Percentiles rank a stretch among this genome's conserved stretches.
These are phyloP conservation scores for Solanum ossicruentum DNA, from an alignment of 257 asterid genomes.

Conservation along the genomic window DNA sequence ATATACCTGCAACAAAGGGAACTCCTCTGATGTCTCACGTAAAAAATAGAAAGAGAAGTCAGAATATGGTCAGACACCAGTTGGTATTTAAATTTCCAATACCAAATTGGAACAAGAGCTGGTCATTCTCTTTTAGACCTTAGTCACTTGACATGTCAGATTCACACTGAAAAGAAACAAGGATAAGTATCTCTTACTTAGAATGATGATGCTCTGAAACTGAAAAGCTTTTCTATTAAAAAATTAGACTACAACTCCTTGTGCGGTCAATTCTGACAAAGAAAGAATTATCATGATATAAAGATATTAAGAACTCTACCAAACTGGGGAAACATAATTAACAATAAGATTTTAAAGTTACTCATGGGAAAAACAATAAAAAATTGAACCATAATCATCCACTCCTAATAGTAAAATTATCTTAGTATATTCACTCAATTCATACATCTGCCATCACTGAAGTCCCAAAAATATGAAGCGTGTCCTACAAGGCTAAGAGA, in stretches of 20 bases:
- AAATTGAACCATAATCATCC: not conserved
- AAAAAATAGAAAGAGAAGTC: not conserved
- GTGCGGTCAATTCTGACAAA: slow-evolving; percentile 7
- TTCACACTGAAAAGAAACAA: not conserved
- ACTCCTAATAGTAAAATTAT: not conserved
- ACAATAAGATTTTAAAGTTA: not conserved
- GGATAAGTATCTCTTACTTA: slow-evolving; percentile 4
- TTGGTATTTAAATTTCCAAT: not conserved
- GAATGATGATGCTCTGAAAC: not conserved
- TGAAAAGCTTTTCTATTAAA: not conserved
- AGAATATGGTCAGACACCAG: not conserved
- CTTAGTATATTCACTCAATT: not conserved
- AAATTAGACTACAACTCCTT: not conserved
- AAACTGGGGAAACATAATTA: not conserved
- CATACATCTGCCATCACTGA: not conserved
- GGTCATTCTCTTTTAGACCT: not conserved
- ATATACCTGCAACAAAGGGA: not conserved
- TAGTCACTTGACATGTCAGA: not conserved
- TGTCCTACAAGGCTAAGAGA: not conserved
- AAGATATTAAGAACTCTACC: not conserved
- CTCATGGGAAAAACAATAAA: not conserved
- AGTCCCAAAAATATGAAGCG: not conserved
- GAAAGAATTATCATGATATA: not conserved
- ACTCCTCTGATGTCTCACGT: not conserved
- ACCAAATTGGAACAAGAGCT: not conserved